These are phyloP conservation scores for Spathaspora arborariae DNA, from an alignment of 805 yeast species.

Conservation along the genomic window DNA sequence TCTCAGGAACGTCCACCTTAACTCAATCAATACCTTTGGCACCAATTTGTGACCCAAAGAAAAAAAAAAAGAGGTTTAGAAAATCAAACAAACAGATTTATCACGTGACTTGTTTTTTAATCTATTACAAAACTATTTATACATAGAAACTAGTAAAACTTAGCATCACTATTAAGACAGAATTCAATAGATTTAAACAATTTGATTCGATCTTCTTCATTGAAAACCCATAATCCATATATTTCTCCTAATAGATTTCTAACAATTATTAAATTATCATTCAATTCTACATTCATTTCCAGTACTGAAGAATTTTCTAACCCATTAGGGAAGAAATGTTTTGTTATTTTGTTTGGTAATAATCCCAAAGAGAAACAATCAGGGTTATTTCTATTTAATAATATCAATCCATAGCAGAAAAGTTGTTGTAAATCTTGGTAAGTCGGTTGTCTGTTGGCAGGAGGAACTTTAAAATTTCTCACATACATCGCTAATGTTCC, in stretches of 20 bases:
- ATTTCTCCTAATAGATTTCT: slow-evolving; percentile 66
- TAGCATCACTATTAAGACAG: slow-evolving; percentile 32
- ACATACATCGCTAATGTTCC: slow-evolving; percentile 69
- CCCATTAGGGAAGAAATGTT: slow-evolving; percentile 39
- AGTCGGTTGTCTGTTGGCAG: slow-evolving; percentile 7
- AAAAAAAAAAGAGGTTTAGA: background rate
- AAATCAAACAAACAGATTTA: background rate
- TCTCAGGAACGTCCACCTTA: background rate
- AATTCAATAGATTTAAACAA: slow-evolving; percentile 45
- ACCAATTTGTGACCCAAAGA: background rate
- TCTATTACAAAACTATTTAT: background rate
- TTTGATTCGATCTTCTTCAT: slow-evolving; percentile 60
- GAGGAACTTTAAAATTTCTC: slow-evolving; percentile 39
- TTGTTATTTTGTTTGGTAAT: slow-evolving; percentile 49
- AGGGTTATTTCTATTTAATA: slow-evolving; percentile 65
- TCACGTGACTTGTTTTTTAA: background rate
- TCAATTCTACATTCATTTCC: slow-evolving; percentile 62
- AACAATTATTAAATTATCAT: slow-evolving; percentile 66
- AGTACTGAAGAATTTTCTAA: slow-evolving; percentile 26
- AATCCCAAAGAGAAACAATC: slow-evolving; percentile 72
- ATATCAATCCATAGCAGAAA: slow-evolving; percentile 65
- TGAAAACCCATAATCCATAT: slow-evolving; percentile 76
- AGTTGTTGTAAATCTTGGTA: slow-evolving; percentile 37
- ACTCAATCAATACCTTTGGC: background rate
- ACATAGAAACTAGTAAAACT: background rate